These are phyloP conservation scores for Cladochytrium replicatum DNA, from an alignment of 192 early-diverging fungal genomes.

Conservation along the genomic window DNA sequence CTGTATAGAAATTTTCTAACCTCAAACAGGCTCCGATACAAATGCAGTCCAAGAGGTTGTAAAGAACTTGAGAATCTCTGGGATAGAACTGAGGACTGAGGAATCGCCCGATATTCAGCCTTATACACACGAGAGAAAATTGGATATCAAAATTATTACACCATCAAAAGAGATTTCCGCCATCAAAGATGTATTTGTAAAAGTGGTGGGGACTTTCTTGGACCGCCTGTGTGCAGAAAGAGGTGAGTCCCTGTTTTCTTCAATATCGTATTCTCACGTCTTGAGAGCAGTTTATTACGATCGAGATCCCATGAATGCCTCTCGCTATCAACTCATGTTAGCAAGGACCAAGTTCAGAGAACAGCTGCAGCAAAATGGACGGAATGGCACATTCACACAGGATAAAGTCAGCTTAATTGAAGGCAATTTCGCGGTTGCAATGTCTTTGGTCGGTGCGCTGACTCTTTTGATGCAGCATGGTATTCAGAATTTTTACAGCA, in stretches of 20 bases:
- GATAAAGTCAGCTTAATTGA: slow-evolving; percentile 16
- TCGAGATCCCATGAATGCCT: slow-evolving; percentile 20
- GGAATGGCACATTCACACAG: slow-evolving; percentile 3
- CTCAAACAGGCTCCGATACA: slow-evolving; percentile 1
- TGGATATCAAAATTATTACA: slow-evolving; percentile 57
- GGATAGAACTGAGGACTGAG: slow-evolving; percentile 79
- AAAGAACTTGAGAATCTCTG: slow-evolving; percentile 61
- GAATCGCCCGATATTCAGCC: slow-evolving; percentile 72
- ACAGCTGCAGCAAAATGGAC: slow-evolving; percentile 15
- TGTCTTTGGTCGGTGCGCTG: slow-evolving; percentile 33
- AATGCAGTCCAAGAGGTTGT: slow-evolving; percentile 62
- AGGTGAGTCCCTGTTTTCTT: no score
- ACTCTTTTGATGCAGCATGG: slow-evolving; percentile 37
- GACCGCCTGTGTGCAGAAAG: slow-evolving; percentile 23
- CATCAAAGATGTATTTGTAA: slow-evolving; percentile 29
- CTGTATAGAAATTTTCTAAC: slow-evolving; percentile 41
- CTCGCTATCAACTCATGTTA: slow-evolving; percentile 31
- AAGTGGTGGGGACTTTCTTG: slow-evolving; percentile 25
- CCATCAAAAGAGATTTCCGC: slow-evolving; percentile 36
- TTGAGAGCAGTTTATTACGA: slow-evolving; percentile 19
- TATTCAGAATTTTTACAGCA: slow-evolving; percentile 28
- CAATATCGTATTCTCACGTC: slow-evolving; percentile 8
- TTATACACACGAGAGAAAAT: slow-evolving; percentile 55
- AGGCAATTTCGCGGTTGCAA: slow-evolving; percentile 46
- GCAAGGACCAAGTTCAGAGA: no score